These are phyloP conservation scores for Sherardia arvensis DNA, from an alignment of 257 asterid species.

Conservation along the genomic window DNA sequence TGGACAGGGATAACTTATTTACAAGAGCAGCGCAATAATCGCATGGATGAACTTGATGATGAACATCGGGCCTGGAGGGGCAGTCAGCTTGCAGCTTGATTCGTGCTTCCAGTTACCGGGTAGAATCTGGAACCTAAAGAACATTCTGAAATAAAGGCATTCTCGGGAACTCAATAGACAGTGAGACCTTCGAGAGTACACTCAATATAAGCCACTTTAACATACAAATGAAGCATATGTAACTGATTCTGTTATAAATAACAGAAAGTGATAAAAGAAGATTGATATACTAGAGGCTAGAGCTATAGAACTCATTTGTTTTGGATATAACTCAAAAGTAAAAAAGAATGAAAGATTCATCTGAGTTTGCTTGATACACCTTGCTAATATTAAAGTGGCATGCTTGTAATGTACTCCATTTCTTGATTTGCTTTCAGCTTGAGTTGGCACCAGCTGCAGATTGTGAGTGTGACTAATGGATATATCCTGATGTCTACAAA, in stretches of 20 bases:
- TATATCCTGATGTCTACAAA: no score
- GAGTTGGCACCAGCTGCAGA: background rate
- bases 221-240: background rate
- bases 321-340: no score
- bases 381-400: background rate
- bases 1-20: conserved; percentile 77
- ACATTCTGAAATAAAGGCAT: background rate
- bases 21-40: conserved; percentile 49
- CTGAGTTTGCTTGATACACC: background rate
- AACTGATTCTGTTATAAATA: background rate
- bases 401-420: background rate
- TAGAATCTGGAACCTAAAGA: background rate
- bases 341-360: no score
- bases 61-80: conserved; percentile 55
- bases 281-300: background rate
- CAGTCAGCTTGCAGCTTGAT: conserved; percentile 43
- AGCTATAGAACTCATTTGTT: no score
- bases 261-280: background rate
- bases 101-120: background rate
- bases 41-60: conserved; percentile 50
- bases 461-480: no score
- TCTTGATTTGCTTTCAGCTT: background rate
- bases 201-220: no score
- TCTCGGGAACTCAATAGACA: no score
- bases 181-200: no score